Evolutionary conservation across 441 rosid species (phyloP).

Genomic region (Bocquillonia castaneifolia): DNA sequence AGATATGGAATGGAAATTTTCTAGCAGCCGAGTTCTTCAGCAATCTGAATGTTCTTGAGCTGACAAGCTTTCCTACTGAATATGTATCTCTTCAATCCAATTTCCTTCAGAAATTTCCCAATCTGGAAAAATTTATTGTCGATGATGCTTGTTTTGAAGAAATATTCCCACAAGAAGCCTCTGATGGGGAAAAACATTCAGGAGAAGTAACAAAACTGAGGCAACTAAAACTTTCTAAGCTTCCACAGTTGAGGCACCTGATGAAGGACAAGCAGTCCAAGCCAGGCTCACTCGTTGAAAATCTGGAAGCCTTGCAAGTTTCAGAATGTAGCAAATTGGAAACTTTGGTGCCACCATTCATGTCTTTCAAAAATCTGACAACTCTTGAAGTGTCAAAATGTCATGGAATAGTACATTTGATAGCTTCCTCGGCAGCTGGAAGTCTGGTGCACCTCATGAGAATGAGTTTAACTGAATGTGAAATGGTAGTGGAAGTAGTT

Average conservation of each 20-base stretch:
- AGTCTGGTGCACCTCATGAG: slow-evolving; percentile 2
- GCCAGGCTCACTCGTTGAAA: neutral
- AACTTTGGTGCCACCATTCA: slow-evolving; percentile 7
- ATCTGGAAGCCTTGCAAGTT: slow-evolving; percentile 2
- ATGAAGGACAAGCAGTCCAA: slow-evolving; percentile 10
- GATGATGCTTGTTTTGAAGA: slow-evolving; percentile 11
- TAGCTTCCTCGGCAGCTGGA: slow-evolving; percentile 19
- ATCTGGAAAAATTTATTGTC: slow-evolving; percentile 19
- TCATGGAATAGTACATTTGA: slow-evolving; percentile 1
- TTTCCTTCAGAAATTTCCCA: slow-evolving; percentile 21
- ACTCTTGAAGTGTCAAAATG: slow-evolving; percentile 4
- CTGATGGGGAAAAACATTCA: neutral
- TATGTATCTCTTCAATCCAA: slow-evolving; percentile 15
- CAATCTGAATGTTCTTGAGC: slow-evolving; percentile 2
- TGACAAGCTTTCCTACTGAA: slow-evolving; percentile 18
- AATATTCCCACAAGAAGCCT: slow-evolving; percentile 11
- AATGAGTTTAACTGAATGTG: slow-evolving; percentile 8
- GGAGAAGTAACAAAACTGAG: neutral
- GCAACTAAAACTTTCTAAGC: neutral
- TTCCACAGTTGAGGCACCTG: neutral
- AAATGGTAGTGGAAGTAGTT: neutral
- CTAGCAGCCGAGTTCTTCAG: slow-evolving; percentile 7
- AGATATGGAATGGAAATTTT: neutral
- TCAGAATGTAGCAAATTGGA: neutral
- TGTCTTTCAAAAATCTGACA: slow-evolving; percentile 5